Evolutionary conservation across 208 protist genomes (phyloP), one percentile per base, ranked within the genome.

Genomic region (Balamuthia mandrillaris): DNA sequence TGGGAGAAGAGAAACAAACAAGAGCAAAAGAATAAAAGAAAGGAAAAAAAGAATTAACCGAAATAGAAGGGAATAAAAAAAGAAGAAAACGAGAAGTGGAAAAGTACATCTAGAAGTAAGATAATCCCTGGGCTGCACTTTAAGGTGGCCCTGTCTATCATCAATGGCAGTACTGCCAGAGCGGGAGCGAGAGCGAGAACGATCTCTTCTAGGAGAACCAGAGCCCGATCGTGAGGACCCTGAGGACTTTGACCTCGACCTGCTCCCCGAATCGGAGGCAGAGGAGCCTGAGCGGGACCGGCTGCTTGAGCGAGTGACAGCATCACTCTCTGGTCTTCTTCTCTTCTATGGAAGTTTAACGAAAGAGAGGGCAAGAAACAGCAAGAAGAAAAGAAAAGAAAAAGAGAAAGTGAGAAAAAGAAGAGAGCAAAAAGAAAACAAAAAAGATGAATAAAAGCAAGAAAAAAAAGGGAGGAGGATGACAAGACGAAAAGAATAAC

Each of bases 21-120:
- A n/a, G n/a, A n/a, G n/a, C n/a, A n/a, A n/a, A n/a, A n/a, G n/a
- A n/a, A n/a, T n/a, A n/a, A n/a, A n/a, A n/a, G n/a, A 35, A 47
- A n/a, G 42, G 47, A 35, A 7, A 52, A 84, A 4, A 24, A 44
- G 41, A 16, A 4, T 9, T 29, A 47, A 39, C 27, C 2, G 37
- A 21, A 2, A 18, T 31, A 7, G 58, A 35, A 81, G 1, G 21
- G 1, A 86, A 42, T 24, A 1, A 84, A 68, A 18, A 21, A 33
- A 37, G 24, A 60, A 7, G 66, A n/a, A 35, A 14, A 24, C 35
- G 35, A 86, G 35, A 7, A 82, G 27, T 44, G 21, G 27, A 65
- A 45, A 86, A 27, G 72, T 78, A 88, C 86, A 88, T 85, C 86
- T 60, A 49, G 63, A 31, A 14, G 39, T 86, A 12, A 86, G n/a